Evolutionary conservation across 495 filamentous ascomycete genomes (phyloP).

Genomic region (Annulohypoxylon moriforme): DNA sequence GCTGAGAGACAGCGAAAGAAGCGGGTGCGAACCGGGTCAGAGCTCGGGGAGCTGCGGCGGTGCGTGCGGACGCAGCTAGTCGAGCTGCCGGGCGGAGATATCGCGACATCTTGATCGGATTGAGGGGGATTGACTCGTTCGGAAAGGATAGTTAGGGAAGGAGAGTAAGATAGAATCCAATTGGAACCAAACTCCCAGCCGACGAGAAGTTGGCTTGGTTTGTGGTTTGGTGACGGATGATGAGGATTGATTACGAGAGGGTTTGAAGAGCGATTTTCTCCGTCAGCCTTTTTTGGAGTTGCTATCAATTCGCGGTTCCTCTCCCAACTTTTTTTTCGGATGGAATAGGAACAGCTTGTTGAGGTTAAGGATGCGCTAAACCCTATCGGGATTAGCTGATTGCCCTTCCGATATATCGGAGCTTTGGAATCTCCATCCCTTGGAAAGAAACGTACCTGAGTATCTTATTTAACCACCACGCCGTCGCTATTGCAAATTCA

Average conservation of each 20-base stretch:
- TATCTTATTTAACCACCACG: background rate
- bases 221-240: constrained; percentile 23
- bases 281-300: constrained; percentile 44
- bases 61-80: constrained; percentile 73
- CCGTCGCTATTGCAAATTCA: background rate
- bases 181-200: constrained; percentile 33
- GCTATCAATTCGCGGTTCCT: constrained; percentile 35
- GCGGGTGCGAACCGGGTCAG: constrained; percentile 55
- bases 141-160: constrained; percentile 28
- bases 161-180: constrained; percentile 14
- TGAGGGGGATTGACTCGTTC: constrained; percentile 38
- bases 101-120: constrained; percentile 66
- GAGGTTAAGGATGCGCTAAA: constrained; percentile 34
- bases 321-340: constrained; percentile 49
- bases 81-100: constrained; percentile 84
- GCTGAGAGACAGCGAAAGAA: constrained; percentile 58
- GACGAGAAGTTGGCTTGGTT: constrained; percentile 33
- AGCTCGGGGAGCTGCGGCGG: constrained; percentile 61
- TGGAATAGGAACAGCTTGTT: constrained; percentile 46
- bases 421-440: constrained; percentile 14
- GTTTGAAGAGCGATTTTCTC: constrained; percentile 44
- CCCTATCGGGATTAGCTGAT: constrained; percentile 18
- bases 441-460: background rate
- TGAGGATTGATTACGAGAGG: constrained; percentile 4
- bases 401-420: constrained; percentile 30